phyloP scores from a whole-genome alignment of 441 rosid genomes.

The Kokia cookei region DNA sequence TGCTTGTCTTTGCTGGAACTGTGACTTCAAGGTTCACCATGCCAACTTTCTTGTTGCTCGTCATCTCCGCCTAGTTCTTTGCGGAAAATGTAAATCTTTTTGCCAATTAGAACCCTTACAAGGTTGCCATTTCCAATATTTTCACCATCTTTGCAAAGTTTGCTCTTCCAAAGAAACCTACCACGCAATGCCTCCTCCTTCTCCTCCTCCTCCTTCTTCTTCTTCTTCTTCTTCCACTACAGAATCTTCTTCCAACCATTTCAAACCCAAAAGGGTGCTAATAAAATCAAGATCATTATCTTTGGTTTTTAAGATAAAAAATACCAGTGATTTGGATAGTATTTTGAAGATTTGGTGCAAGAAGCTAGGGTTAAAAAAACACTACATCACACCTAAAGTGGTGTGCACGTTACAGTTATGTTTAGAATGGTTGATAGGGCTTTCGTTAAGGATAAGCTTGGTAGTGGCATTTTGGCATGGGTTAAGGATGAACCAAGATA shows the following conservation, averaged over 20 bases:
- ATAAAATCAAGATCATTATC: background rate
- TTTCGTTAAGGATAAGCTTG: slow-evolving; percentile 25
- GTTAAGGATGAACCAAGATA: slow-evolving; percentile 20
- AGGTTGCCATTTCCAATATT: no score
- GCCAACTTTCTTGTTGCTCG: slow-evolving; percentile 74
- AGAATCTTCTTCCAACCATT: slow-evolving; percentile 12
- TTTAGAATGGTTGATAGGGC: slow-evolving; percentile 13
- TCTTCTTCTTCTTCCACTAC: slow-evolving; percentile 27
- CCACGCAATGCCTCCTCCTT: slow-evolving; percentile 10
- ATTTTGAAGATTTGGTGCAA: slow-evolving; percentile 45
- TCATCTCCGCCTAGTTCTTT: slow-evolving; percentile 43
- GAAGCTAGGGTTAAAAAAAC: slow-evolving; percentile 27
- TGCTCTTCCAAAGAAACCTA: background rate
- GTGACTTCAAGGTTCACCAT: slow-evolving; percentile 48
- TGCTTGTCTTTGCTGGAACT: slow-evolving; percentile 49
- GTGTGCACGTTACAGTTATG: slow-evolving; percentile 24
- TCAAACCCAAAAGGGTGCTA: background rate
- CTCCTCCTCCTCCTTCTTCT: slow-evolving; percentile 25
- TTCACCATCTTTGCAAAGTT: background rate
- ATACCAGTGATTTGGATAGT: slow-evolving; percentile 15
- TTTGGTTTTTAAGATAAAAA: background rate
- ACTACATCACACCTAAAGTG: slow-evolving; percentile 24
- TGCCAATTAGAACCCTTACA: background rate
- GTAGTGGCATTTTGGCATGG: slow-evolving; percentile 66
- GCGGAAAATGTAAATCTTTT: slow-evolving; percentile 33